Percentiles rank a stretch among this genome's conserved stretches.
Conservation (phyloP, 495 filamentous ascomycete genomes). For the Thermothielavioides terrestris region DNA sequence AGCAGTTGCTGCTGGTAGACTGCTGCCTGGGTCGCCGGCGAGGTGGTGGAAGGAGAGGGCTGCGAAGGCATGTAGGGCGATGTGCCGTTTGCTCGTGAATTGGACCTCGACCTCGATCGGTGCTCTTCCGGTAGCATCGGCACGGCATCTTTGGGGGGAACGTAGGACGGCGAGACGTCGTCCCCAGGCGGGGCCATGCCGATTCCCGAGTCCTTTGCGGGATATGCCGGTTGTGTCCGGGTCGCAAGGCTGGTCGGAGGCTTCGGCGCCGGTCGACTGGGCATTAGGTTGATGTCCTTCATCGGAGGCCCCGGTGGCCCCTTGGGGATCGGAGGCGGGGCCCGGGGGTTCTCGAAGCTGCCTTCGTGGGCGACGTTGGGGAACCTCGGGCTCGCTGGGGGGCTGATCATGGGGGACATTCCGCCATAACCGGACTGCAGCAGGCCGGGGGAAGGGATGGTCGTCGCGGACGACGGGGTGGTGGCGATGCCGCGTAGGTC, state of each 20-base stretch:
- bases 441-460: conserved; percentile 37
- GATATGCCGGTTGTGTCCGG: conserved; percentile 38
- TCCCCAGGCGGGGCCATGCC: conserved; percentile 46
- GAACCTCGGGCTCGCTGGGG: conserved; percentile 85
- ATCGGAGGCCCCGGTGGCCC: conserved; percentile 32
- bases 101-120: conserved; percentile 46
- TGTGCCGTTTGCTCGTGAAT: conserved; percentile 43
- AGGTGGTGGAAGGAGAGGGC: conserved; percentile 19
- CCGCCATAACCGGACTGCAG: conserved; percentile 43
- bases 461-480: conserved; percentile 32
- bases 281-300: conserved; percentile 49
- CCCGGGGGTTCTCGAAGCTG: conserved; percentile 94
- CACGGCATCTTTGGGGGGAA: conserved; percentile 38
- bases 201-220: conserved; percentile 46
- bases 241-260: conserved; percentile 46
- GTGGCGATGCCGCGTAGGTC: conserved; percentile 42
- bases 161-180: conserved; percentile 40
- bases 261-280: conserved; percentile 57
- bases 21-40: conserved; percentile 27
- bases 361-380: conserved; percentile 75
- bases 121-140: conserved; percentile 48
- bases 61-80: conserved; percentile 34
- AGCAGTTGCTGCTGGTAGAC: conserved; percentile 62
- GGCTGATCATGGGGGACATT: conserved; percentile 61
- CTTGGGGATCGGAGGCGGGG: conserved; percentile 81